Conservation (phyloP, 2,329 filamentous ascomycete species). For the Verticillium zaregamsianum region DNA sequence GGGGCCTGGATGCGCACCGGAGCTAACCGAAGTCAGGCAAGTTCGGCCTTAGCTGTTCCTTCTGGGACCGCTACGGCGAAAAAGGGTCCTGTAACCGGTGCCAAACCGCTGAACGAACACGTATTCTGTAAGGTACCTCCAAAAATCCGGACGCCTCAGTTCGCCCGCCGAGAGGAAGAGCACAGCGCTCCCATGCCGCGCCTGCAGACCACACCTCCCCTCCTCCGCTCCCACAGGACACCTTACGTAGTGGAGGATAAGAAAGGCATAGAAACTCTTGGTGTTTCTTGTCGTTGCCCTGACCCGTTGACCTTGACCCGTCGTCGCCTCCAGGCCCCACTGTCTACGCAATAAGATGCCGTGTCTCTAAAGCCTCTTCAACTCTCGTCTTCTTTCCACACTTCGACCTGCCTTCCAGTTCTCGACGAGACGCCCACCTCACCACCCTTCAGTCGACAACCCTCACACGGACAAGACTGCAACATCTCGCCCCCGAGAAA, state of each 20-base stretch:
- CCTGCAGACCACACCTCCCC: background rate
- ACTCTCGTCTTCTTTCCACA: slow-evolving; percentile 4
- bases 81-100: slow-evolving; percentile 2
- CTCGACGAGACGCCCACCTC: background rate
- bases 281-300: slow-evolving; percentile 7
- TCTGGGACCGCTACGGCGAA: slow-evolving; percentile 8
- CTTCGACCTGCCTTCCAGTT: background rate
- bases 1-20: background rate
- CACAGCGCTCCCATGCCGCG: background rate
- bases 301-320: slow-evolving; percentile 1
- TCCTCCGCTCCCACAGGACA: background rate
- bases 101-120: slow-evolving; percentile 13
- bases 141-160: background rate
- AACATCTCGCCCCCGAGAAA: background rate
- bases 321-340: slow-evolving; percentile 13
- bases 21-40: slow-evolving; percentile 7
- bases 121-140: slow-evolving; percentile 6
- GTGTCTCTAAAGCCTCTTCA: slow-evolving; percentile 8
- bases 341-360: slow-evolving; percentile 12
- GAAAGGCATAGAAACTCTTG: slow-evolving; percentile 13
- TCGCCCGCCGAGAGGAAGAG: background rate
- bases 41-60: slow-evolving; percentile 1
- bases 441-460: background rate
- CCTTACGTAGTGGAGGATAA: background rate
- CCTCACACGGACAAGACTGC: background rate